Base-by-base conservation (phyloP, 1,139 yeast species). In the Trichomonascaceae sp. region DNA sequence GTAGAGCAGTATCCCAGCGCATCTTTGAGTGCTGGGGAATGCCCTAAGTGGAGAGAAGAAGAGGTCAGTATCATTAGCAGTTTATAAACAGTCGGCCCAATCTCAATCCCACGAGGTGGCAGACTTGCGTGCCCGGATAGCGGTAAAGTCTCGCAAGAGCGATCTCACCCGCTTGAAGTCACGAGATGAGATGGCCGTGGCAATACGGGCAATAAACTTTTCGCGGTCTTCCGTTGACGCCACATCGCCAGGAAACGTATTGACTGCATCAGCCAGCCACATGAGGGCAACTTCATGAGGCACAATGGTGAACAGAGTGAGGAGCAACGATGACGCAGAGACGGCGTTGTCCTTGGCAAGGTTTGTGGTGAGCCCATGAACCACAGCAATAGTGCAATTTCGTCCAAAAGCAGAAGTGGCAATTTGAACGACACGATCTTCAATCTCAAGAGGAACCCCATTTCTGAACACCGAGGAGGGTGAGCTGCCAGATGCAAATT, bases 401-500 rank as follows among this genome's bases (percentile, higher is more conserved):
- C 67, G 69, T 18, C 93, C 93, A 17, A 20, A 20, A 37, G 76
- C 69, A 26, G 61, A 54, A 3, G 57, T 44, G 15, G 64, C 64
- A 48, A 62, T 58, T 34, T 44, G 56, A 38, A 67, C 59, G 14
- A 80, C 62, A 28, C 66, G 60, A 9, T 54, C 49, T 37, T 72
- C 67, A 43, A 85, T 69, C 20, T 67, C 65, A 13, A 54, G 59
- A 3, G 80, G 77, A 13, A 69, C 65, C 25, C 56, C 56, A 6
- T 70, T 74, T 35, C 73, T 34, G 36, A 70, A 62, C 26, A 75
- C 68, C 3, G 94, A 76, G 20, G 81, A 67, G 4, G 96, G 94
- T 3, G 94, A 85, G 13, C 71, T 64, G 27, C 71, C 76, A 44
- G 78, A 70, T 1, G 93, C 95, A 85, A 93, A 87, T 13, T 85